Evolutionary conservation across 768 basidiomycete genomes (phyloP).

Genomic region (Mycena leptocephala): DNA sequence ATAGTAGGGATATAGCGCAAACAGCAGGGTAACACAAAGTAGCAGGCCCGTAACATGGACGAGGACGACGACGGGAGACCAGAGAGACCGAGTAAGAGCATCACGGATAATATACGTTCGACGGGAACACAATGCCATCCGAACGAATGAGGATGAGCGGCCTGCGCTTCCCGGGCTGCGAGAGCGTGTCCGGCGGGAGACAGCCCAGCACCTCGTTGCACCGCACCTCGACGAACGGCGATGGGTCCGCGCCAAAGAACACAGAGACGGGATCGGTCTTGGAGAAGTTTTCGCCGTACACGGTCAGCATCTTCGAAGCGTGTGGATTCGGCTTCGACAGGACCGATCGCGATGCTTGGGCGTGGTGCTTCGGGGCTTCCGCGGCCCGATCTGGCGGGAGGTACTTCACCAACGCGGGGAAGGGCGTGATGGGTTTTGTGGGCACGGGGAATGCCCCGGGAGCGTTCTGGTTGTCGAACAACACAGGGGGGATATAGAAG

Average conservation of each 20-base stretch:
- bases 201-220: constrained; percentile 91
- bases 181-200: constrained; percentile 76
- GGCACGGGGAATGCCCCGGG: constrained; percentile 85
- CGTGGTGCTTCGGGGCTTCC: constrained; percentile 84
- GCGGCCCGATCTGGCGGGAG: constrained; percentile 91
- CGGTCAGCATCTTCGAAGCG: constrained; percentile 85
- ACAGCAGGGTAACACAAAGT: constrained; percentile 17
- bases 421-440: constrained; percentile 87
- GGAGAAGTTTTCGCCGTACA: constrained; percentile 92
- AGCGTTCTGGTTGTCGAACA: constrained; percentile 87
- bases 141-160: constrained; percentile 88
- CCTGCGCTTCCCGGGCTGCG: constrained; percentile 74
- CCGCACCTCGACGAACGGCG: constrained; percentile 90
- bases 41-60: constrained; percentile 9
- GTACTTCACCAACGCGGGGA: constrained; percentile 92
- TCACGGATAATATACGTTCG: constrained; percentile 86
- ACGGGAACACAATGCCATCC: constrained; percentile 92
- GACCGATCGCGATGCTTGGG: constrained; percentile 75
- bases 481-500: constrained; percentile 90
- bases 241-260: constrained; percentile 91
- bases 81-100: constrained; percentile 33
- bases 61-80: background rate
- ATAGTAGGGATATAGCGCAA: constrained; percentile 27
- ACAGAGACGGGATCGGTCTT: constrained; percentile 87
- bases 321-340: constrained; percentile 86